A percentile compares a stretch with the other conserved stretches of the same genome.
Evolutionary conservation across 768 basidiomycete species (phyloP).

Genomic region (Tulasnella sp.): DNA sequence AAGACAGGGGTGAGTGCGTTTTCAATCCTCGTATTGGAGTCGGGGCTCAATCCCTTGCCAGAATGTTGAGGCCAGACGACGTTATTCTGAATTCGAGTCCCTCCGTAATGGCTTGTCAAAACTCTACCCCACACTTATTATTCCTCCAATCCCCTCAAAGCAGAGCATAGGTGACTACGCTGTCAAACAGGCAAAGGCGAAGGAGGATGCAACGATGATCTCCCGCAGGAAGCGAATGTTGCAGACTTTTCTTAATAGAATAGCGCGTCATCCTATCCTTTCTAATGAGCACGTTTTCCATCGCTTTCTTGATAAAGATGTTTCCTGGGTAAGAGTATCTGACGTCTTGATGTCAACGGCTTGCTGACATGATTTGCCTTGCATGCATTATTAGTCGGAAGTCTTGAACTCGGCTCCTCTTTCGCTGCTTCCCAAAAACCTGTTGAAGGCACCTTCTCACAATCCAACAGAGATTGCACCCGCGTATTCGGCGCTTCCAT

Average conservation of each 20-base stretch:
- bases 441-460: conserved; percentile 87
- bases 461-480: conserved; percentile 73
- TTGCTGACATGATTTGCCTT: not conserved
- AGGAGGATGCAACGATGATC: conserved; percentile 89
- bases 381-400: conserved; percentile 48
- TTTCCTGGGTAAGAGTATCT: conserved; percentile 66
- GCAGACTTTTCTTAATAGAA: conserved; percentile 84
- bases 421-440: conserved; percentile 86
- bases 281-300: conserved; percentile 95
- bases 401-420: conserved; percentile 87
- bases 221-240: conserved; percentile 86
- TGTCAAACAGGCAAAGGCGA: conserved; percentile 90
- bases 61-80: conserved; percentile 70
- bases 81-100: conserved; percentile 97
- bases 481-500: conserved; percentile 75
- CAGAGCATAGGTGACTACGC: conserved; percentile 94
- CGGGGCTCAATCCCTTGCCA: conserved; percentile 26
- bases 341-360: not conserved
- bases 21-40: conserved; percentile 16
- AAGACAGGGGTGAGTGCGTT: conserved; percentile 54
- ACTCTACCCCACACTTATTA: conserved; percentile 89
- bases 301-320: conserved; percentile 87
- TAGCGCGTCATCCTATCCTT: conserved; percentile 83
- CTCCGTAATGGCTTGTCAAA: conserved; percentile 69
- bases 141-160: conserved; percentile 96